Evolutionary conservation across 2,329 filamentous ascomycete species (phyloP).

Genomic region (Penicillium hesseltinei): DNA sequence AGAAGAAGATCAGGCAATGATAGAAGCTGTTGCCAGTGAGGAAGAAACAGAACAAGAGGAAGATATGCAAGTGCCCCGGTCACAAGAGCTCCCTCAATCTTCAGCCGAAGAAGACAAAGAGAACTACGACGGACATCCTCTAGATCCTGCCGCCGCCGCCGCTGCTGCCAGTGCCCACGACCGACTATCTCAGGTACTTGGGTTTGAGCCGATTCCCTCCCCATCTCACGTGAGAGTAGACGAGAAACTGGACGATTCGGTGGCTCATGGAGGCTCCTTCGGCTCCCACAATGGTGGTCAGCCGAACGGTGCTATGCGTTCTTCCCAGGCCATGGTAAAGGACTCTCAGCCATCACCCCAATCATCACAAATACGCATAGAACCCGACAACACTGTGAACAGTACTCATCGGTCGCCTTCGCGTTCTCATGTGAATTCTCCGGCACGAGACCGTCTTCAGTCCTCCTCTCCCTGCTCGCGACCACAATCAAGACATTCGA

Average conservation of each 20-base stretch:
- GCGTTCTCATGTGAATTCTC: slow-evolving; percentile 11
- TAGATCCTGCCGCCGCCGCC: slow-evolving; percentile 28
- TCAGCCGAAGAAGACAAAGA: slow-evolving; percentile 49
- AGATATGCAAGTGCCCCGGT: slow-evolving; percentile 30
- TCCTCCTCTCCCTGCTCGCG: slow-evolving; percentile 27
- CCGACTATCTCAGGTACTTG: slow-evolving; percentile 40
- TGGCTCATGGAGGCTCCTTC: neutral
- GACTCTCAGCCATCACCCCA: slow-evolving; percentile 40
- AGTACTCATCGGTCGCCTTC: neutral
- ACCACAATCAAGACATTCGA: slow-evolving; percentile 12
- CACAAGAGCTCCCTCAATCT: slow-evolving; percentile 28
- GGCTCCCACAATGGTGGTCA: slow-evolving; percentile 8
- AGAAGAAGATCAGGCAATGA: slow-evolving; percentile 18
- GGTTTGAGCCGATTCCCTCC: slow-evolving; percentile 25
- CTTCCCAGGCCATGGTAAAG: slow-evolving; percentile 38
- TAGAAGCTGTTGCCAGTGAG: slow-evolving; percentile 36
- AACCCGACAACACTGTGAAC: neutral
- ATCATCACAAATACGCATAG: slow-evolving; percentile 13
- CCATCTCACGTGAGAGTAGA: slow-evolving; percentile 8
- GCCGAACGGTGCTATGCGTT: slow-evolving; percentile 13
- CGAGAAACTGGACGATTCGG: neutral
- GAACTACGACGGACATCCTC: slow-evolving; percentile 37
- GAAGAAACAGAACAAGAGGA: slow-evolving; percentile 51
- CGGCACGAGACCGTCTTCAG: slow-evolving; percentile 17
- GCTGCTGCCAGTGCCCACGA: slow-evolving; percentile 37